Evolutionary conservation across 2,329 filamentous ascomycete genomes (phyloP).

Genomic region (Lachnellula willkommii): DNA sequence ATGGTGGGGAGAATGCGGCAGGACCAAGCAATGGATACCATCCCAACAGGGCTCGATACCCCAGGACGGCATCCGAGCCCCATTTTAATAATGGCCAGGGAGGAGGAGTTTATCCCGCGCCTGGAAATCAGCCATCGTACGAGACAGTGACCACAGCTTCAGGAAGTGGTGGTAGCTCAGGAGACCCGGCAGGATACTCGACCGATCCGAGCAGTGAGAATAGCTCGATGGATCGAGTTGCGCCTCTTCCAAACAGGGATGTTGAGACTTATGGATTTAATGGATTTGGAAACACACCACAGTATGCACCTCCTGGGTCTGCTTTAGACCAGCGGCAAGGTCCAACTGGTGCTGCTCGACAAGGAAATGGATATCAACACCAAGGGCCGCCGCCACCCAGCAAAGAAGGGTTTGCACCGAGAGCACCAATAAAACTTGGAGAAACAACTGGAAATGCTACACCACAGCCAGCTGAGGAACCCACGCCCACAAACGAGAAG

Average conservation of each 20-base stretch:
- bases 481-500: slow-evolving; percentile 51
- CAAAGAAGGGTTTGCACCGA: slow-evolving; percentile 17
- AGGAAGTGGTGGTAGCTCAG: slow-evolving; percentile 64
- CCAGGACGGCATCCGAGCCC: slow-evolving; percentile 30
- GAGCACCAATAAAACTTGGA: slow-evolving; percentile 29
- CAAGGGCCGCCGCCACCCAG: slow-evolving; percentile 19
- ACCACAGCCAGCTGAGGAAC: slow-evolving; percentile 3
- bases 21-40: slow-evolving; percentile 29
- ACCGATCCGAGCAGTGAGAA: slow-evolving; percentile 89
- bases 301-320: slow-evolving; percentile 34
- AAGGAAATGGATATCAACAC: slow-evolving; percentile 16
- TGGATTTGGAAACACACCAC: slow-evolving; percentile 37
- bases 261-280: slow-evolving; percentile 60
- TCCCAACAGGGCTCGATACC: slow-evolving; percentile 30
- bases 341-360: slow-evolving; percentile 12
- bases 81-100: slow-evolving; percentile 25
- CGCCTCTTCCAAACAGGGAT: slow-evolving; percentile 48
- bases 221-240: slow-evolving; percentile 75
- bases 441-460: slow-evolving; percentile 17
- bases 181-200: slow-evolving; percentile 70
- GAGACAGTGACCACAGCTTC: slow-evolving; percentile 80
- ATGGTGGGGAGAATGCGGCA: slow-evolving; percentile 24
- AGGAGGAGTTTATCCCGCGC: slow-evolving; percentile 24
- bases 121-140: slow-evolving; percentile 50
- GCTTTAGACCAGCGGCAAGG: slow-evolving; percentile 31